A percentile compares a stretch with the other conserved stretches of the same genome.
phyloP scores from a whole-genome alignment of 257 asterid genomes.

The Capsicum baccatum region DNA sequence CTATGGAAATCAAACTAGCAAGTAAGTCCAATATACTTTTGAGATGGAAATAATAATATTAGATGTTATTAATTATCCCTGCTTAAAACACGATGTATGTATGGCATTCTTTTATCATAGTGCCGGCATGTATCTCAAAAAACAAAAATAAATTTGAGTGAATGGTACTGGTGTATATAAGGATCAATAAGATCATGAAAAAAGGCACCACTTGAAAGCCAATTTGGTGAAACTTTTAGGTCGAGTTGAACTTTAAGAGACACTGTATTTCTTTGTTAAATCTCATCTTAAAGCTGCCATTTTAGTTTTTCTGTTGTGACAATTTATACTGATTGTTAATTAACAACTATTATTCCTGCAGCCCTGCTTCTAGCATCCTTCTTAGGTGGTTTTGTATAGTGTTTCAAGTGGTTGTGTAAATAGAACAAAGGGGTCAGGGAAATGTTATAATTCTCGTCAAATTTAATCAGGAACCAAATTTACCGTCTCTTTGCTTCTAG shows the following conservation, averaged over 20 bases:
- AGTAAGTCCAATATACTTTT: constrained; percentile 53
- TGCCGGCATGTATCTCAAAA: not conserved
- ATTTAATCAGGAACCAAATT: not conserved
- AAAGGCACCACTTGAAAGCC: constrained; percentile 17
- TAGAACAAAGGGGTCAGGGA: not conserved
- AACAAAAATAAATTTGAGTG: not conserved
- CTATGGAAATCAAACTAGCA: constrained; percentile 80
- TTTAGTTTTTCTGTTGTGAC: not conserved
- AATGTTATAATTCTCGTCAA: not conserved
- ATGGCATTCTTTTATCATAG: constrained; percentile 7
- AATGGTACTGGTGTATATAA: not conserved
- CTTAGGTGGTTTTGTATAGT: not conserved
- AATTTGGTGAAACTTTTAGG: not conserved
- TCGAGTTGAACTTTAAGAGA: not conserved
- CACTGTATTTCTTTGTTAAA: not conserved
- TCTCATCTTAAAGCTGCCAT: not conserved
- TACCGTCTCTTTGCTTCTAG: not conserved
- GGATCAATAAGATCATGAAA: not conserved
- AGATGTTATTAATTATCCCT: not conserved
- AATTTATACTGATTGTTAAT: not conserved
- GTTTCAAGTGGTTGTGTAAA: not conserved
- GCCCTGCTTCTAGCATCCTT: not conserved
- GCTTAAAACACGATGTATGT: not conserved
- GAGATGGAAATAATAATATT: not conserved
- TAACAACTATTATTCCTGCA: not conserved